These are phyloP conservation scores for Climacium dendroides DNA, from an alignment of 225 moss, liverwort and hornwort species.

Conservation along the genomic window DNA sequence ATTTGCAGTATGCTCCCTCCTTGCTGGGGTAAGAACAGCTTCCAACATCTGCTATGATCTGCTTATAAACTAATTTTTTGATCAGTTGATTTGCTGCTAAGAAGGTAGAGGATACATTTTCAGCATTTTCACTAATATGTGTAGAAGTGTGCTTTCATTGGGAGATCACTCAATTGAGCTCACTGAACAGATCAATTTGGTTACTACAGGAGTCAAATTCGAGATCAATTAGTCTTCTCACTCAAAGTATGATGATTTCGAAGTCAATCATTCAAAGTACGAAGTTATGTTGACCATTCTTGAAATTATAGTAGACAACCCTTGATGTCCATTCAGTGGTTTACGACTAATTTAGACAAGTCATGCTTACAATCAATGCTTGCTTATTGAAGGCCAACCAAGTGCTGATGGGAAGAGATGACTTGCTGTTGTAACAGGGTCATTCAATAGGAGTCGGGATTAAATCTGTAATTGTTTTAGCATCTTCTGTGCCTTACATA, in stretches of 20 bases:
- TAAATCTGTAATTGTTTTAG: background rate
- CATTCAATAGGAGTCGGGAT: background rate
- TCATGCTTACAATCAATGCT: background rate
- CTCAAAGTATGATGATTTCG: background rate
- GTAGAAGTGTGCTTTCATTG: background rate
- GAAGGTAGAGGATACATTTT: background rate
- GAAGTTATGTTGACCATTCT: background rate
- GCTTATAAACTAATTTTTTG: no score
- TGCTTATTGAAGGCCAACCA: background rate
- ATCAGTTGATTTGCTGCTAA: background rate
- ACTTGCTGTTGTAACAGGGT: background rate
- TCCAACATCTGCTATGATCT: background rate
- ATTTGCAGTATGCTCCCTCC: constrained; percentile 59
- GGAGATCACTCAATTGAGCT: background rate
- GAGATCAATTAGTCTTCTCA: background rate
- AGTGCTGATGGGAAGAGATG: background rate
- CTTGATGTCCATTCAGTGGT: background rate
- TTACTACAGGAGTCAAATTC: no score
- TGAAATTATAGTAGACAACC: background rate
- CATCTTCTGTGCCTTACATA: background rate
- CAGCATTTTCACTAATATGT: background rate
- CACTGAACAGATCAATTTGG: background rate
- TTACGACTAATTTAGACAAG: background rate
- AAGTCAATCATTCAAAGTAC: background rate
- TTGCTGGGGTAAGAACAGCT: constrained; percentile 41